Base-by-base conservation (phyloP, 1,284 basidiomycete genomes). In the Lignosus rhinocerotis region DNA sequence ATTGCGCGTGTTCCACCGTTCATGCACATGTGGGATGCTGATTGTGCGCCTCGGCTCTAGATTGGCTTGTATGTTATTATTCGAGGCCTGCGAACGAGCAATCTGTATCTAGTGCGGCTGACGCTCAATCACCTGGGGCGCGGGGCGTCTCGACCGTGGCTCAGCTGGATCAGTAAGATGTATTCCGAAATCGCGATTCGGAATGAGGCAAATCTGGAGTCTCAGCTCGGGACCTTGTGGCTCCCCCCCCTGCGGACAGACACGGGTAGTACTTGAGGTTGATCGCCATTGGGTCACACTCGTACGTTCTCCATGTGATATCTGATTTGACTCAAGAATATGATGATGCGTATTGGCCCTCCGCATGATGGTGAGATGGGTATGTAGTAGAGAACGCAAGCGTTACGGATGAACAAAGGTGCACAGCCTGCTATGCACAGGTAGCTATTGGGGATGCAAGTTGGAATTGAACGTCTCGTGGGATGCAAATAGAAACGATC, bases 61-160 rank as follows among this genome's bases (percentile, higher is more conserved):
- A 53, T 53, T 50, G 41, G 36, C 12, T 5, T 38, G 58, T 52
- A 50, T 19, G 50, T 25, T 25, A 2, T 2, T 17, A 53, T 51
- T 55, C 60, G 47, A 53, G 60, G 32, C 54, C 54, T 48, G 49
- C 39, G 41, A 54, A 47, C 25, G 55, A 44, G 36, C 38, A 45
- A 53, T 52, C 54, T 34, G 55, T n/a, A 52, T 48, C 9, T 16
- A 47, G 51, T 36, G 16, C 48, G 16, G 45, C 53, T 47, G 41
- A 12, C 36, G 36, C 36, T 11, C 9, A 36, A 48, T 30, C 39
- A 42, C 19, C 51, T 53, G 45, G 55, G 39, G 34, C 55, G 55
- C 48, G 55, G 55, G 55, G 55, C 55, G 55, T 48, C 55, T 56
- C 54, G 54, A 60, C 32, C 51, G 41, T 48, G 42, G 42, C 55